Evolutionary conservation across 2,329 filamentous ascomycete species (phyloP).

Genomic region (Colletotrichum godetiae): DNA sequence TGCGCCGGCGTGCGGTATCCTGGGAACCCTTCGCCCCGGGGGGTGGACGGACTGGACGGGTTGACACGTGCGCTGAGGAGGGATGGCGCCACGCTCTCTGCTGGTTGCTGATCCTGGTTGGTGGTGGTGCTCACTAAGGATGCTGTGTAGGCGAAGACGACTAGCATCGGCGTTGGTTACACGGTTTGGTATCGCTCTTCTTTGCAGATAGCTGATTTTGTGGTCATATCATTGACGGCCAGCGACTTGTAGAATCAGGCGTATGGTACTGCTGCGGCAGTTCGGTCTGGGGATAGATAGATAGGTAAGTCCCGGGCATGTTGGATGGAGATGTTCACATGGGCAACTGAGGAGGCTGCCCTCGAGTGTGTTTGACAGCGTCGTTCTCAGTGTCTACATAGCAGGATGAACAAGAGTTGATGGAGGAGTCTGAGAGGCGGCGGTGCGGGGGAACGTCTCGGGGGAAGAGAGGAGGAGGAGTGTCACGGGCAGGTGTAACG

Average conservation of each 20-base stretch:
- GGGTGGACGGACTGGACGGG: background rate
- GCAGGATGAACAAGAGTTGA: background rate
- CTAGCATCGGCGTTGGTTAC: background rate
- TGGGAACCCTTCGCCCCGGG: no score
- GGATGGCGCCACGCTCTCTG: background rate
- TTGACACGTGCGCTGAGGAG: background rate
- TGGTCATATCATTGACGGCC: no score
- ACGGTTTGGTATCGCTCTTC: background rate
- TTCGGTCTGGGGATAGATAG: no score
- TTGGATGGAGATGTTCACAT: background rate
- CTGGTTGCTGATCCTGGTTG: background rate
- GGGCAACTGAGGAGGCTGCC: background rate
- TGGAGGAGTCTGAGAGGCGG: background rate
- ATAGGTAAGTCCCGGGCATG: background rate
- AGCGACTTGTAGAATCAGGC: no score
- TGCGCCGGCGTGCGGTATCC: background rate
- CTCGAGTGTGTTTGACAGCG: background rate
- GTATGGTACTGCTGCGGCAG: background rate
- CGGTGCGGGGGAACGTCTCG: background rate
- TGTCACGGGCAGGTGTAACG: slow-evolving; percentile 8
- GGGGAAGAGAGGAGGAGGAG: background rate
- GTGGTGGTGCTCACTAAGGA: no score
- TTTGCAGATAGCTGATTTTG: background rate
- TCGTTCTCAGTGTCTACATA: background rate
- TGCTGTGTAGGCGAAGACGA: background rate